phyloP scores from a whole-genome alignment of 805 yeast species.

The Millerozyma miso region DNA sequence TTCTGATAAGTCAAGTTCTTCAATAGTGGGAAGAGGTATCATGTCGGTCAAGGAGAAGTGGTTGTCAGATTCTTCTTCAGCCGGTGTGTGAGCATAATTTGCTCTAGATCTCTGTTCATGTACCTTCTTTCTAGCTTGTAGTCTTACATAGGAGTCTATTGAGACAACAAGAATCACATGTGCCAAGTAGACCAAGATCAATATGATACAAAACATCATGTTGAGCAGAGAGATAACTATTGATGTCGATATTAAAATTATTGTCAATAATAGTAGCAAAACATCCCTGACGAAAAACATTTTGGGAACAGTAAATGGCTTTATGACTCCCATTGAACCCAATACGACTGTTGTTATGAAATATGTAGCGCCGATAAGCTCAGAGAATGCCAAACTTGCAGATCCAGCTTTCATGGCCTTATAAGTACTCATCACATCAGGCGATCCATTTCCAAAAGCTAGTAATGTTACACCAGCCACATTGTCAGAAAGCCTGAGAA shows the following conservation, averaged over 20 bases:
- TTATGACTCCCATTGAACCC: slow-evolving; percentile 69
- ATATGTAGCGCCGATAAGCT: slow-evolving; percentile 84
- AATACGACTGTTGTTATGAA: slow-evolving; percentile 76
- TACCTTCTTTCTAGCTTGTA: slow-evolving; percentile 9
- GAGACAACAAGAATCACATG: slow-evolving; percentile 53
- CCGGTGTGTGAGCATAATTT: slow-evolving; percentile 8
- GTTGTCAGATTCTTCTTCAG: neutral
- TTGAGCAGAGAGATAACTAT: slow-evolving; percentile 53
- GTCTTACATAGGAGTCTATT: slow-evolving; percentile 17
- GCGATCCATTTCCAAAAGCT: slow-evolving; percentile 90
- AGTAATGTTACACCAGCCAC: slow-evolving; percentile 81
- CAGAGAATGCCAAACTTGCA: slow-evolving; percentile 80
- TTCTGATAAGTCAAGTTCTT: slow-evolving; percentile 12
- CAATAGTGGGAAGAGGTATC: slow-evolving; percentile 24
- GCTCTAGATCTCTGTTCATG: slow-evolving; percentile 21
- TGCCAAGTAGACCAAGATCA: slow-evolving; percentile 51
- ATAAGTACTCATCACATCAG: slow-evolving; percentile 82
- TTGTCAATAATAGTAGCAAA: slow-evolving; percentile 49
- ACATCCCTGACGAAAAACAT: slow-evolving; percentile 58
- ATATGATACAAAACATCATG: slow-evolving; percentile 50
- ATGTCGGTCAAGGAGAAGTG: slow-evolving; percentile 16
- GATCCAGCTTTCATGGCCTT: slow-evolving; percentile 74
- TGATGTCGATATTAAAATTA: slow-evolving; percentile 47
- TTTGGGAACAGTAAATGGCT: slow-evolving; percentile 57
- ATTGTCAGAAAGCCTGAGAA: slow-evolving; percentile 64